These are phyloP conservation scores for Striga hermonthica DNA, from an alignment of 305 asterid genomes.

Conservation along the genomic window DNA sequence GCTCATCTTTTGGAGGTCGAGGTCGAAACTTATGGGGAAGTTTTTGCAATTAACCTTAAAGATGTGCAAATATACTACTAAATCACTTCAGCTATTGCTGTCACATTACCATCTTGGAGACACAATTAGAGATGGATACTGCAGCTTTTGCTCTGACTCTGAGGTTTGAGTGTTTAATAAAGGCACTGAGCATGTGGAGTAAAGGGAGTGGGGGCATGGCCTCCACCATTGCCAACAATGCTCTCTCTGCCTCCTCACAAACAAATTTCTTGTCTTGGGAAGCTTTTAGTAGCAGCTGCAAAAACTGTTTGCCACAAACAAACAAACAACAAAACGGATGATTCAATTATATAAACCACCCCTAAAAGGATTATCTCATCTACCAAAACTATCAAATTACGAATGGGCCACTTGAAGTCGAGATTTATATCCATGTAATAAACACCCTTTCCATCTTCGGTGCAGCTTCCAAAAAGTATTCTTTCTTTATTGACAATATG, in stretches of 20 bases:
- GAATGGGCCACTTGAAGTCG: background rate
- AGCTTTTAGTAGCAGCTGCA: conserved; percentile 88
- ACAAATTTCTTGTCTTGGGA: conserved; percentile 95
- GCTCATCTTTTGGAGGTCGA: too few species aligned
- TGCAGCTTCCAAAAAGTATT: too few species aligned
- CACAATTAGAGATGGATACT: conserved; percentile 58
- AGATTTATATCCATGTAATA: too few species aligned
- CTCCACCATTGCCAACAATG: conserved; percentile 62
- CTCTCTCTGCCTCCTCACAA: conserved; percentile 88
- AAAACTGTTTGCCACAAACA: conserved; percentile 41
- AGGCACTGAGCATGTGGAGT: conserved; percentile 60
- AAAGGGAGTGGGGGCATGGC: conserved; percentile 64
- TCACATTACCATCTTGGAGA: conserved; percentile 70
- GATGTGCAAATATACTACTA: too few species aligned
- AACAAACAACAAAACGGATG: background rate
- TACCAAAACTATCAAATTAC: too few species aligned
- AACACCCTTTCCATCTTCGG: too few species aligned
- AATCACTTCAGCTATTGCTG: background rate
- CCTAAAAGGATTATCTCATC: too few species aligned
- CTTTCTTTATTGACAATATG: too few species aligned
- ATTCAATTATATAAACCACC: background rate
- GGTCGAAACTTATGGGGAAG: background rate
- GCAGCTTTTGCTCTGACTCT: conserved; percentile 90
- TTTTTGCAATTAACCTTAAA: too few species aligned
- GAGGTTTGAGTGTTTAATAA: conserved; percentile 61